Evolutionary conservation across 139 green algal species (phyloP).

Genomic region (Axilococcus clingmanii): DNA sequence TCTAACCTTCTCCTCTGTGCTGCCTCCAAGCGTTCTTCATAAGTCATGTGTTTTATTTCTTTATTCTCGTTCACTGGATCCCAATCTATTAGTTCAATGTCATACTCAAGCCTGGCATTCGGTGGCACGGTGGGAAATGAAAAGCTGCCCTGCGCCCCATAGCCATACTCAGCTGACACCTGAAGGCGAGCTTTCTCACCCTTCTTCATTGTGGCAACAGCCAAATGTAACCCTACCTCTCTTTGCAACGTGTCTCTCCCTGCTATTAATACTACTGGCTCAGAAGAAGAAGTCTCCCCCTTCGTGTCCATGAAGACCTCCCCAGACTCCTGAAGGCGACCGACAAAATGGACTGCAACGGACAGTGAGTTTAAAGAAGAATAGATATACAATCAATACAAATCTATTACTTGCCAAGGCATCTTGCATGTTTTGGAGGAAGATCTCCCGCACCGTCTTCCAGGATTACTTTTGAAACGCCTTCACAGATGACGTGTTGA

Average conservation of each 20-base stretch:
- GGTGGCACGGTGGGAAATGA: slow-evolving; percentile 71
- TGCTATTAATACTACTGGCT: slow-evolving; percentile 44
- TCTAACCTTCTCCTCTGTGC: slow-evolving; percentile 46
- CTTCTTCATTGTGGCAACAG: slow-evolving; percentile 45
- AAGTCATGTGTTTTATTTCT: slow-evolving; percentile 16
- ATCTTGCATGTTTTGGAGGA: slow-evolving; percentile 41
- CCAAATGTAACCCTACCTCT: slow-evolving; percentile 49
- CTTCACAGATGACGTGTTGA: slow-evolving; percentile 4
- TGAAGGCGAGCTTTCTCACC: slow-evolving; percentile 48
- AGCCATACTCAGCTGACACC: slow-evolving; percentile 31
- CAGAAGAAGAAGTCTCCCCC: slow-evolving; percentile 20
- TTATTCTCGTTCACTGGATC: slow-evolving; percentile 34
- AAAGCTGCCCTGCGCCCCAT: slow-evolving; percentile 55
- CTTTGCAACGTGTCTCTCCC: slow-evolving; percentile 31
- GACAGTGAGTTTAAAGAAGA: not conserved
- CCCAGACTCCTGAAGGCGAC: slow-evolving; percentile 21
- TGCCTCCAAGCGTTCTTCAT: slow-evolving; percentile 48
- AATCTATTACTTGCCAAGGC: slow-evolving; percentile 32
- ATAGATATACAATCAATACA: not conserved
- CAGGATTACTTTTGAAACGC: slow-evolving; percentile 33
- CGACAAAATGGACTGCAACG: slow-evolving; percentile 60
- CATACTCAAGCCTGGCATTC: slow-evolving; percentile 45
- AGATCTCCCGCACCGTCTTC: slow-evolving; percentile 21
- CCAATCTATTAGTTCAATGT: slow-evolving; percentile 59
- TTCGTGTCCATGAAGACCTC: slow-evolving; percentile 57